Percentiles rank a stretch among this genome's conserved stretches.
These are phyloP conservation scores for Xylariaceae sp. DNA, from an alignment of 2,329 filamentous ascomycete genomes.

Conservation along the genomic window DNA sequence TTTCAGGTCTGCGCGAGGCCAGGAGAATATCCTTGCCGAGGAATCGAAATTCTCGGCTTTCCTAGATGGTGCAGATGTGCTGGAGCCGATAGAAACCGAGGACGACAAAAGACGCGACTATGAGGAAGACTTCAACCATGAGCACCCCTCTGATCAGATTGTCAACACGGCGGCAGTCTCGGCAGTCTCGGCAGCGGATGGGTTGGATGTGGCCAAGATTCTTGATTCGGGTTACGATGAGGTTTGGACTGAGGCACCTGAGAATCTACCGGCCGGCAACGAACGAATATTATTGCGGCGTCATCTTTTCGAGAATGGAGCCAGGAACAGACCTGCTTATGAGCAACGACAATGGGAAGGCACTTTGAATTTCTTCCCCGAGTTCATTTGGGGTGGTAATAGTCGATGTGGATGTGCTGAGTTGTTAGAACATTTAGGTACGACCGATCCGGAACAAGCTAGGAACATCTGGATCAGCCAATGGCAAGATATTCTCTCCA, in stretches of 20 bases:
- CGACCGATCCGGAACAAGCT: constrained; percentile 42
- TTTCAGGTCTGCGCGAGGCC: constrained; percentile 35
- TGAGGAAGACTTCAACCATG: not conserved
- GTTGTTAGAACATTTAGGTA: constrained; percentile 42
- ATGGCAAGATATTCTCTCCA: constrained; percentile 58
- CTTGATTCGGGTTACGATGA: constrained; percentile 29
- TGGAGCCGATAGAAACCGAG: constrained; percentile 22
- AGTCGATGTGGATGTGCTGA: constrained; percentile 21
- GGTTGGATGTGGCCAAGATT: constrained; percentile 33
- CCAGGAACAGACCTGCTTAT: not conserved
- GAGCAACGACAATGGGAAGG: constrained; percentile 44
- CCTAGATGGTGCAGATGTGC: constrained; percentile 33
- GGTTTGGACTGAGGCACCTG: constrained; percentile 22
- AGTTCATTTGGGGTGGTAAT: constrained; percentile 38
- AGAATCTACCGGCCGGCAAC: constrained; percentile 17
- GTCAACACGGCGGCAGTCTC: constrained; percentile 1
- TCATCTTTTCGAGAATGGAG: constrained; percentile 30
- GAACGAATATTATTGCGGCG: constrained; percentile 27
- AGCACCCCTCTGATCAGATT: not conserved
- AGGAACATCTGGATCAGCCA: constrained; percentile 53
- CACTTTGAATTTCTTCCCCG: constrained; percentile 55
- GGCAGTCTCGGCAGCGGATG: constrained; percentile 27
- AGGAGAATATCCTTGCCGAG: constrained; percentile 34
- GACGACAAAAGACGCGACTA: not conserved
- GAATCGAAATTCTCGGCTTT: constrained; percentile 44